Conservation (phyloP, 1,284 basidiomycete species). For the Naganishia albida region DNA sequence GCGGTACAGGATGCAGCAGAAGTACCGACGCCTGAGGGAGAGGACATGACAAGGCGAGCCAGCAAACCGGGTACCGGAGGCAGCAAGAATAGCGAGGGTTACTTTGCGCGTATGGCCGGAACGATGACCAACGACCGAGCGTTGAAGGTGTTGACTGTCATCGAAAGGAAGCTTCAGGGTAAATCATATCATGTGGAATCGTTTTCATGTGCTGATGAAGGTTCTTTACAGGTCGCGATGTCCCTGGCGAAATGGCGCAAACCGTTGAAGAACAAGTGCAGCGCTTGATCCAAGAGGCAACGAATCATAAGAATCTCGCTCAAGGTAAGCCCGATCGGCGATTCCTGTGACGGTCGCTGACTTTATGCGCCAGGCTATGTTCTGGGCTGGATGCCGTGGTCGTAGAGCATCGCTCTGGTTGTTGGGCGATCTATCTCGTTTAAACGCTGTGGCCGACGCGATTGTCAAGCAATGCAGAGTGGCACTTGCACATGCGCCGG, state of each 20-base stretch:
- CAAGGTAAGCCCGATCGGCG: slow-evolving; percentile 39
- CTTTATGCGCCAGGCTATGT: slow-evolving; percentile 41
- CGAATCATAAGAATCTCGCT: slow-evolving; percentile 76
- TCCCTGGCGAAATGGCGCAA: slow-evolving; percentile 23
- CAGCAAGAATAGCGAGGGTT: slow-evolving; percentile 39
- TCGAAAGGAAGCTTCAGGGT: slow-evolving; percentile 48
- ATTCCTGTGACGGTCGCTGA: slow-evolving; percentile 1
- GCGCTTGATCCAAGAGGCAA: slow-evolving; percentile 84
- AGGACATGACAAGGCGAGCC: slow-evolving; percentile 26
- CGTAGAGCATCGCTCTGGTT: slow-evolving; percentile 36
- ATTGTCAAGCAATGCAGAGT: no score
- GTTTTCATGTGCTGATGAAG: not conserved
- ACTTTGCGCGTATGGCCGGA: slow-evolving; percentile 41
- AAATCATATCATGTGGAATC: slow-evolving; percentile 1
- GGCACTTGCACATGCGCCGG: no score
- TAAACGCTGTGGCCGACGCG: no score
- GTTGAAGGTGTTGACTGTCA: slow-evolving; percentile 45
- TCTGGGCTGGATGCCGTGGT: slow-evolving; percentile 46
- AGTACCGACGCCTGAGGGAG: slow-evolving; percentile 30
- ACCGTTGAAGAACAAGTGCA: slow-evolving; percentile 72
- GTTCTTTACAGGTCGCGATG: slow-evolving; percentile 6
- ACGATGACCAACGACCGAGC: slow-evolving; percentile 48
- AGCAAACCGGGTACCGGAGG: not conserved
- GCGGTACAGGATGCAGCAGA: slow-evolving; percentile 1
- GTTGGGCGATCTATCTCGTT: no score